Evolutionary conservation across 108 stramenopile genomes (phyloP).

Genomic region (Cylindrotheca closterium): DNA sequence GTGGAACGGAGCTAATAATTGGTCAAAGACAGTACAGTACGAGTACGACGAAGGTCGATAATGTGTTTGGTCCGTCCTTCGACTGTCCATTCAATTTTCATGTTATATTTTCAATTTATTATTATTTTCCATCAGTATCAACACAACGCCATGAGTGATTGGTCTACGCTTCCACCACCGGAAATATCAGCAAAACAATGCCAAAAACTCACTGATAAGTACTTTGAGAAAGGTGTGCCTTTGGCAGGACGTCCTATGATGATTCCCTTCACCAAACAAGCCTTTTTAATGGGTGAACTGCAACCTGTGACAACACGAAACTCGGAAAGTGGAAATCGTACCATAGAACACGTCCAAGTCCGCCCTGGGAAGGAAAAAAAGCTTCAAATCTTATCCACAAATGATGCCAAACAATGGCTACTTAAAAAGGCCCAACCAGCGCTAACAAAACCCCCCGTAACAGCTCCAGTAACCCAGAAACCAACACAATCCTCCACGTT

Average conservation of each 20-base stretch:
- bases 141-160: neutral
- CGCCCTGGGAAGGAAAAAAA: conserved; percentile 10
- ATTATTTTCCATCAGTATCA: no score
- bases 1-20: no score
- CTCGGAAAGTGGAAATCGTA: no score
- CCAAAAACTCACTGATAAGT: neutral
- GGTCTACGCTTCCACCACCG: neutral
- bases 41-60: no score
- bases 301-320: conserved; percentile 16
- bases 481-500: neutral
- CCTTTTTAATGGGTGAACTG: conserved; percentile 37
- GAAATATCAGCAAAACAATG: neutral
- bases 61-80: no score
- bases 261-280: conserved; percentile 37
- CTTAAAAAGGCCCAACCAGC: neutral
- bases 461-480: no score
- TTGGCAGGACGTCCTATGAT: conserved; percentile 33
- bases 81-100: no score
- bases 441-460: conserved; percentile 4
- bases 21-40: no score
- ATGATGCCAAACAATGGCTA: conserved; percentile 7
- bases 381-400: neutral
- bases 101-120: no score
- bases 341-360: conserved; percentile 9
- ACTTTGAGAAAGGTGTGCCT: neutral